Base-by-base conservation (phyloP, 495 filamentous ascomycete species). In the Jackrogersella minutella region DNA sequence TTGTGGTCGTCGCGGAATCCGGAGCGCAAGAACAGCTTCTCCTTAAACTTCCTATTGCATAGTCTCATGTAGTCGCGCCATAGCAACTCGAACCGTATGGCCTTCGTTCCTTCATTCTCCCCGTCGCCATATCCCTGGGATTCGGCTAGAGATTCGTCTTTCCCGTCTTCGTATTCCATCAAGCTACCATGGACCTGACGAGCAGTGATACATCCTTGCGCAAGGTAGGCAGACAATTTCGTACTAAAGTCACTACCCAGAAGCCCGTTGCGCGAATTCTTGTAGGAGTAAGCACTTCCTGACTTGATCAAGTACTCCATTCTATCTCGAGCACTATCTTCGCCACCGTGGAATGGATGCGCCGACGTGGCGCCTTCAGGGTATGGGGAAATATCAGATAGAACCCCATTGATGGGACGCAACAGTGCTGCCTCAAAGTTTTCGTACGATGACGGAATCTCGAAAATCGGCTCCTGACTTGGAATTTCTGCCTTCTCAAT, bases 1-100 rank as follows among this genome's bases (percentile, higher is more conserved):
- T 50, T 55, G 4, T 68, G 68, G 34, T 85, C 81, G 3, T 79
- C 70, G 37, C 83, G 79, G 71, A 87, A 88, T 3, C 89, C 89
- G n/a, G 75, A 73, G 4, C 88, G 74, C 37, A 76, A 74, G 72
- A 91, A 92, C 1, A 91, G 75, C 44, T 81, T 81, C 43, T 75
- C 70, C 11, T 82, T 81, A 61, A 88, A 91, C 68, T 92, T 91
- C 3, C 84, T 77, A 22, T 82, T 82, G 60, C 88, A 88, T 10
- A 93, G 82, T 0, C 87, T 80, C 84, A 92, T 91, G 75, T 92
- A 92, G 74, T 92, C 90, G 3, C 89, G 80, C 88, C 89, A 92
- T 0, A 92, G 78, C 0, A 93, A 79, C 62, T 93, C 88, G 56
- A 90, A 88, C 1, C 90, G 85, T 7, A 92, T 79, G 3, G 74